Base-by-base conservation (phyloP, 208 protist species). In the Leishmania lainsoni region DNA sequence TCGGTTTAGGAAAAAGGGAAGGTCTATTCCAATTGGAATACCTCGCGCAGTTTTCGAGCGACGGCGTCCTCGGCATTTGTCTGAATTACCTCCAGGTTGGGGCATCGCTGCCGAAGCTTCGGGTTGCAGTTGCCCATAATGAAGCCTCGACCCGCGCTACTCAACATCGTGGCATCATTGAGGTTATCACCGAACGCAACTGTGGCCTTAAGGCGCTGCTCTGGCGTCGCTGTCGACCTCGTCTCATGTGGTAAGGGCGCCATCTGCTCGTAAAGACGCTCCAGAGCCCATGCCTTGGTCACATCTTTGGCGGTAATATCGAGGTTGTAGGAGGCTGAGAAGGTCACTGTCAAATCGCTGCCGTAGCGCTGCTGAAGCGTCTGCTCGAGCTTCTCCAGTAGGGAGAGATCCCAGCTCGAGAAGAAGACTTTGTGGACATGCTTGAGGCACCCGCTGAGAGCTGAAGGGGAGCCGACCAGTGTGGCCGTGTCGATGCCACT, bases 151-250 rank as follows among this genome's bases (percentile, higher is more conserved):
- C 89, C 89, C 29, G 88, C 90, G 2, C 16, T 69, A 5, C 39
- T 70, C 51, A 95, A 80, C 92, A 95, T 95, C 20, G 89, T 86
- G 2, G 63, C 83, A 66, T 95, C 92, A 75, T 94, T 95, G 63
- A 94, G 78, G 68, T 88, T 86, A 69, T 95, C 88, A 51, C 92
- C 92, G 78, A 95, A 93, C 2, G 89, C 88, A 65, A 94, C 86
- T 9, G 92, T 81, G 26, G 82, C 68, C 68, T 83, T 84, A 56
- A 88, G 81, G 12, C 93, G 84, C 63, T 87, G 63, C 65, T 75
- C 59, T 9, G 48, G n/a, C 10, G 54, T 70, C 45, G 22, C 71
- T n/a, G 83, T 74, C 22, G 81, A 79, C 10, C 61, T 58, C 0
- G 80, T 82, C 51, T 94, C 87, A 42, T 81, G 17, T 14, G 86